phyloP scores from a whole-genome alignment of 257 asterid genomes.

The Solanum phureja region DNA sequence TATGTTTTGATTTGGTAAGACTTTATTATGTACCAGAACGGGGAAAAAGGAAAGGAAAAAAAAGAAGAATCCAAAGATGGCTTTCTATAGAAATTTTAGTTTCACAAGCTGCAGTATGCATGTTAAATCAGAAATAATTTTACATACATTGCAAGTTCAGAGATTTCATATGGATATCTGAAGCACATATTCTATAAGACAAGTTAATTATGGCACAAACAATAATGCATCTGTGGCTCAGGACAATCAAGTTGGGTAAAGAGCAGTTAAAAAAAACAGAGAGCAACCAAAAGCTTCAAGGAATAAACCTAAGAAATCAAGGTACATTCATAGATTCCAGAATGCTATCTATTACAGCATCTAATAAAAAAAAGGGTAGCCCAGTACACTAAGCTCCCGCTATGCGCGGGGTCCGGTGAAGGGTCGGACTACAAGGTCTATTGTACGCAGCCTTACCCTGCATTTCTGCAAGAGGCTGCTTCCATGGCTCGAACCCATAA shows the following conservation, averaged over 20 bases:
- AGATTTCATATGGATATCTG: neutral
- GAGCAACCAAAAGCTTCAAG: neutral
- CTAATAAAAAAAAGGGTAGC: neutral
- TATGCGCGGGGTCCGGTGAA: neutral
- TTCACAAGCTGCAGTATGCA: neutral
- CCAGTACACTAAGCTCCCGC: neutral
- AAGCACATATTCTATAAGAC: neutral
- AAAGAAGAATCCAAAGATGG: neutral
- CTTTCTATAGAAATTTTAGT: neutral
- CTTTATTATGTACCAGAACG: neutral
- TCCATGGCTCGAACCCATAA: neutral
- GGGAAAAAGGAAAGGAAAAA: neutral
- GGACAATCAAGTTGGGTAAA: neutral
- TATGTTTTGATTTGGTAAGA: neutral
- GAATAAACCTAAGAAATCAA: neutral
- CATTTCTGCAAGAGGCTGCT: neutral
- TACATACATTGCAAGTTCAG: neutral
- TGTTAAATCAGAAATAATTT: neutral
- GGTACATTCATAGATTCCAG: neutral
- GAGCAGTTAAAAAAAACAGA: neutral
- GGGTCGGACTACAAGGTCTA: neutral
- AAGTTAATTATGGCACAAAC: neutral
- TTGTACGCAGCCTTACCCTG: neutral
- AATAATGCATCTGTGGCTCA: neutral
- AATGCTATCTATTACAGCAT: neutral